Conservation (phyloP, 768 basidiomycete genomes). For the Candolleomyces aberdarensis region DNA sequence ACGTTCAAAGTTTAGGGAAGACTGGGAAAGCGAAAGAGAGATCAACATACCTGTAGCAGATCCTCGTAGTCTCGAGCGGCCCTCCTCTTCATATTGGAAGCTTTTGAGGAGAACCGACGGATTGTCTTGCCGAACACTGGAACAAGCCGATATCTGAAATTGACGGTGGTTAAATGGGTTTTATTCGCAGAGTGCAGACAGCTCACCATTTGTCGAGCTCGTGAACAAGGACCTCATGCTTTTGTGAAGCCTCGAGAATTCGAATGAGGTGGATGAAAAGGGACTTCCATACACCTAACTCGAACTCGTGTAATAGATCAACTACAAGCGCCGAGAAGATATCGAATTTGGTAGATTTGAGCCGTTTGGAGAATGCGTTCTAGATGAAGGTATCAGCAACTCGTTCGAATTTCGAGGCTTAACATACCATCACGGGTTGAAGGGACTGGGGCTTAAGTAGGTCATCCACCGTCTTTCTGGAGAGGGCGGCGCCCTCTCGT, state of each 20-base stretch:
- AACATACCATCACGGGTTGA: background rate
- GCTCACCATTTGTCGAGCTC: background rate
- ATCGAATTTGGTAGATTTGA: conserved; percentile 18
- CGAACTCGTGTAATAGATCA: conserved; percentile 35
- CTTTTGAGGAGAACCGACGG: conserved; percentile 24
- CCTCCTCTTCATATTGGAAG: conserved; percentile 26
- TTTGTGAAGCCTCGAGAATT: conserved; percentile 22
- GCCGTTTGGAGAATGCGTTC: conserved; percentile 29
- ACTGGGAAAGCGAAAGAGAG: too few species aligned
- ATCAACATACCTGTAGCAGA: conserved; percentile 29
- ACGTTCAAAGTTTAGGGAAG: background rate
- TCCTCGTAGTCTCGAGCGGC: conserved; percentile 37
- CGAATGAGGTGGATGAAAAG: conserved; percentile 33
- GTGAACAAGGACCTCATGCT: conserved; percentile 16
- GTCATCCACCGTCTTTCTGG: background rate
- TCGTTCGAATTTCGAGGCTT: background rate
- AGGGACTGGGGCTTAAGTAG: background rate
- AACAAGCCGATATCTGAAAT: conserved; percentile 17
- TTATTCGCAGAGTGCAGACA: background rate
- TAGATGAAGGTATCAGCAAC: conserved; percentile 5
- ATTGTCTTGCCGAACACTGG: conserved; percentile 29
- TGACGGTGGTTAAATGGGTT: too few species aligned
- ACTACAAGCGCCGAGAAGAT: conserved; percentile 22
- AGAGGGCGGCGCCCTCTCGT: background rate
- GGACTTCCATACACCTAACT: conserved; percentile 34